Evolutionary conservation across 1,284 basidiomycete genomes (phyloP).

Genomic region (Erythrobasidium hasegawianum): DNA sequence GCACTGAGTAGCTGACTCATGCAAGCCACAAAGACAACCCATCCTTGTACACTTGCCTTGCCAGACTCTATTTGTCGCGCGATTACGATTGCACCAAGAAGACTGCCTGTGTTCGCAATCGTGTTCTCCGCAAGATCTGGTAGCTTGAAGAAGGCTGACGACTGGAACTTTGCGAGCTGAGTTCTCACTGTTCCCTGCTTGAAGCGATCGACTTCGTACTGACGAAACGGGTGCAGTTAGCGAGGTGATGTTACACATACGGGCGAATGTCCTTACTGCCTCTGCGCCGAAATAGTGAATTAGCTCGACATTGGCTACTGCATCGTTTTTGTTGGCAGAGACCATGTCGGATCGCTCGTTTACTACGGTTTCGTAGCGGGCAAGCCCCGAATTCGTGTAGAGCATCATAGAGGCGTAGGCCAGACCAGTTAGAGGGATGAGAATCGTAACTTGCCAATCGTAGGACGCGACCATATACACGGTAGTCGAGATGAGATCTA

Average conservation of each 20-base stretch:
- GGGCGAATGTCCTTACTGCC: neutral
- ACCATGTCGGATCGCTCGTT: constrained; percentile 11
- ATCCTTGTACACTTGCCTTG: too few species aligned
- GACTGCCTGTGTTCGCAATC: neutral
- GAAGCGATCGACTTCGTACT: too few species aligned
- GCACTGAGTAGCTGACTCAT: neutral
- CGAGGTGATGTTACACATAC: too few species aligned
- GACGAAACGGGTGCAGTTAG: too few species aligned
- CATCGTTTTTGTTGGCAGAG: constrained; percentile 50
- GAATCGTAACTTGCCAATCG: neutral
- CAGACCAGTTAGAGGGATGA: neutral
- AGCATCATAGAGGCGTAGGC: constrained; percentile 1
- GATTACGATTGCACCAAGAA: neutral
- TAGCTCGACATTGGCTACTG: constrained; percentile 68
- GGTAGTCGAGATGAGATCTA: neutral
- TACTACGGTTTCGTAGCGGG: neutral
- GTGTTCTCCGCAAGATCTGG: neutral
- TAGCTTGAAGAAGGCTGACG: neutral
- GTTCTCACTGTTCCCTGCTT: too few species aligned
- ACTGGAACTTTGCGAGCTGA: neutral
- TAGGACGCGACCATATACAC: neutral
- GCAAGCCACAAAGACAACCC: neutral
- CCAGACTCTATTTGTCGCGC: neutral
- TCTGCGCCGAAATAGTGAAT: constrained; percentile 76
- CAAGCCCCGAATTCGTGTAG: neutral